These are phyloP conservation scores for Isabelozyma rhagii DNA, from an alignment of 805 yeast genomes.

Conservation along the genomic window DNA sequence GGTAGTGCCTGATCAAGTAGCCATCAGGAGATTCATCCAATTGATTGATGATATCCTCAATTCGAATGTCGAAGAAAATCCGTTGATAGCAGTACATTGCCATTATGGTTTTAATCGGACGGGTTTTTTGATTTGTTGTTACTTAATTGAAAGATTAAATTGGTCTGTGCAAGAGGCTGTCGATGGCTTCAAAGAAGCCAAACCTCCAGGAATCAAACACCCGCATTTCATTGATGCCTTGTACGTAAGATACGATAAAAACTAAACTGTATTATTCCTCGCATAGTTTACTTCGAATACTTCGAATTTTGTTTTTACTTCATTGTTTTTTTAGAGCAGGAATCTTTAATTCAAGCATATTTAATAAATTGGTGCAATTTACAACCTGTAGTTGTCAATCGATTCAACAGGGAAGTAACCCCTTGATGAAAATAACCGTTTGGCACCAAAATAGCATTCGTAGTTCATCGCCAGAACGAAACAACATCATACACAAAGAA, in stretches of 20 bases:
- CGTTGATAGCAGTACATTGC: constrained; percentile 66
- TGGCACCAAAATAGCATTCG: too few relatives aligned
- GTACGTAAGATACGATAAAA: constrained; percentile 55
- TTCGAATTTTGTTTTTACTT: neutral
- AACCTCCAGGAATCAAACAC: constrained; percentile 73
- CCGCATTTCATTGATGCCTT: constrained; percentile 74
- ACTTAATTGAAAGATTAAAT: constrained; percentile 56
- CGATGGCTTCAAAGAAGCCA: constrained; percentile 52
- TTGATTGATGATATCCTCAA: constrained; percentile 47
- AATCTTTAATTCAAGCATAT: too few relatives aligned
- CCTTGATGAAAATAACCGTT: too few relatives aligned
- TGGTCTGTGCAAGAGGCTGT: constrained; percentile 64
- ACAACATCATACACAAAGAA: too few relatives aligned
- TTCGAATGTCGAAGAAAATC: constrained; percentile 17
- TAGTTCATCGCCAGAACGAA: too few relatives aligned
- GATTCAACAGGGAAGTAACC: too few relatives aligned
- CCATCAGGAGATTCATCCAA: constrained; percentile 54
- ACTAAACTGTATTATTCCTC: neutral
- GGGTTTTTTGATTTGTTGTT: constrained; percentile 70
- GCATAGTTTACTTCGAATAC: neutral
- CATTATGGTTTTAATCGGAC: constrained; percentile 82
- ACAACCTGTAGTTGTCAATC: too few relatives aligned
- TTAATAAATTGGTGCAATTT: too few relatives aligned
- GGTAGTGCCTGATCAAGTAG: constrained; percentile 63
- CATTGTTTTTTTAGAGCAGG: neutral